Percentiles rank a stretch among this genome's conserved stretches.
Evolutionary conservation across 805 yeast genomes (phyloP).

Genomic region (Zygosaccharomyces rouxii): DNA sequence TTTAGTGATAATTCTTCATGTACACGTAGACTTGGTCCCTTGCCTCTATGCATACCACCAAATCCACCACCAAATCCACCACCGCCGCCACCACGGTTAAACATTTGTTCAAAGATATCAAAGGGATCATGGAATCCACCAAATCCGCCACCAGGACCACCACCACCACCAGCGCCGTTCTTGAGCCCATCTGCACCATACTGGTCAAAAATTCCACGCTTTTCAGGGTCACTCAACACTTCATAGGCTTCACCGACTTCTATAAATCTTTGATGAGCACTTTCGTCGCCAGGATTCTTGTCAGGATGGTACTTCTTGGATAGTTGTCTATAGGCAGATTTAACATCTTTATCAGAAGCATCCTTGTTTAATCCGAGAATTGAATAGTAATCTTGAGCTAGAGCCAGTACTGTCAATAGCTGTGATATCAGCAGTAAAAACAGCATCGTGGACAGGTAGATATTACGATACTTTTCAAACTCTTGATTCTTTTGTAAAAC

Average conservation of each 20-base stretch:
- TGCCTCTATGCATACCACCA: conserved; percentile 40
- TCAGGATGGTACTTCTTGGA: conserved; percentile 92
- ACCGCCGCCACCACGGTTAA: conserved; percentile 23
- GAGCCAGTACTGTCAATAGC: conserved; percentile 15
- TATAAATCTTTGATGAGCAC: conserved; percentile 79
- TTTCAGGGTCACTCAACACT: conserved; percentile 66
- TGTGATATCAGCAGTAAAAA: conserved; percentile 8
- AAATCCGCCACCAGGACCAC: conserved; percentile 35
- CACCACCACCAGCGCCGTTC: conserved; percentile 51
- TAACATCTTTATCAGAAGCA: conserved; percentile 78
- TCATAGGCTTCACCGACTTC: conserved; percentile 94
- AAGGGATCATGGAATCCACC: conserved; percentile 37
- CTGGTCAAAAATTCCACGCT: conserved; percentile 62
- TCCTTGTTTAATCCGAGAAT: conserved; percentile 64
- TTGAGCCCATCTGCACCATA: conserved; percentile 74
- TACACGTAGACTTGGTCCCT: conserved; percentile 62
- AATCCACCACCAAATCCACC: conserved; percentile 47
- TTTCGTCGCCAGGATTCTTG: conserved; percentile 78
- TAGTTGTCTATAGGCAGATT: conserved; percentile 75
- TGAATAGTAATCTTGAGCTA: conserved; percentile 47
- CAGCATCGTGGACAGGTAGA: neutral
- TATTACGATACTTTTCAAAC: neutral
- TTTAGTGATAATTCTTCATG: conserved; percentile 51
- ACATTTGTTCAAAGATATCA: conserved; percentile 36
- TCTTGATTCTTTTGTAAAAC: neutral